phyloP scores from a whole-genome alignment of 2,329 filamentous ascomycete species.

The Amylocarpus encephaloides region DNA sequence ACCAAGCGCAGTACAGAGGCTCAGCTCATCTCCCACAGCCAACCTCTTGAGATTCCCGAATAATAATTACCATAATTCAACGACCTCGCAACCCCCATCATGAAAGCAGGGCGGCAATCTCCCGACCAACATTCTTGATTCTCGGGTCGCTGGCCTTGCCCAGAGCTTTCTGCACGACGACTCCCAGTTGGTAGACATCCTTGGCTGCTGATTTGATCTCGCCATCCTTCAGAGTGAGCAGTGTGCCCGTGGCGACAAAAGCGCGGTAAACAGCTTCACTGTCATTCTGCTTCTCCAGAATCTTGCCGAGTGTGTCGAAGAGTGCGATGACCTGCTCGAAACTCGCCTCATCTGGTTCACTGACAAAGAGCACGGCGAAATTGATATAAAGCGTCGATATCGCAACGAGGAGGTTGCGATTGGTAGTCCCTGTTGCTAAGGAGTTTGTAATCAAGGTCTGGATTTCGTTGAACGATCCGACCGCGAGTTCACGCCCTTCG shows the following conservation, averaged over 20 bases:
- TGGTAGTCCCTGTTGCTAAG: slow-evolving; percentile 59
- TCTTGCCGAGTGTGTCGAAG: slow-evolving; percentile 54
- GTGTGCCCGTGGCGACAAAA: slow-evolving; percentile 76
- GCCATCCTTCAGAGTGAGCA: slow-evolving; percentile 49
- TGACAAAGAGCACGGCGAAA: slow-evolving; percentile 65
- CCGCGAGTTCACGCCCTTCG: slow-evolving; percentile 61
- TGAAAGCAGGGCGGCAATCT: slow-evolving; percentile 39
- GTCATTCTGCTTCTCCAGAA: slow-evolving; percentile 63
- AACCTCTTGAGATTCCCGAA: background rate
- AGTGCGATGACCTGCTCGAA: slow-evolving; percentile 40
- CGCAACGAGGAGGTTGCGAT: slow-evolving; percentile 78
- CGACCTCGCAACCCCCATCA: background rate
- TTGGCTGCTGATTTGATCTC: slow-evolving; percentile 51
- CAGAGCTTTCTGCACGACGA: slow-evolving; percentile 41
- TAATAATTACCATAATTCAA: background rate
- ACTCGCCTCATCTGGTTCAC: slow-evolving; percentile 14
- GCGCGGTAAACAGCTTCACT: slow-evolving; percentile 77
- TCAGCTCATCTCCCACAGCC: no score
- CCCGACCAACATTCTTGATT: slow-evolving; percentile 51
- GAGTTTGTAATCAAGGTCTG: slow-evolving; percentile 47
- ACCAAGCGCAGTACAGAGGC: no score
- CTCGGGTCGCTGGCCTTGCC: slow-evolving; percentile 52
- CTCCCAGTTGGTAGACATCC: slow-evolving; percentile 45
- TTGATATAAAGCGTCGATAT: slow-evolving; percentile 80
- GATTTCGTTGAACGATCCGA: slow-evolving; percentile 48